Base-by-base conservation (phyloP, 192 early-diverging fungal genomes). In the Dissophora globulifera region DNA sequence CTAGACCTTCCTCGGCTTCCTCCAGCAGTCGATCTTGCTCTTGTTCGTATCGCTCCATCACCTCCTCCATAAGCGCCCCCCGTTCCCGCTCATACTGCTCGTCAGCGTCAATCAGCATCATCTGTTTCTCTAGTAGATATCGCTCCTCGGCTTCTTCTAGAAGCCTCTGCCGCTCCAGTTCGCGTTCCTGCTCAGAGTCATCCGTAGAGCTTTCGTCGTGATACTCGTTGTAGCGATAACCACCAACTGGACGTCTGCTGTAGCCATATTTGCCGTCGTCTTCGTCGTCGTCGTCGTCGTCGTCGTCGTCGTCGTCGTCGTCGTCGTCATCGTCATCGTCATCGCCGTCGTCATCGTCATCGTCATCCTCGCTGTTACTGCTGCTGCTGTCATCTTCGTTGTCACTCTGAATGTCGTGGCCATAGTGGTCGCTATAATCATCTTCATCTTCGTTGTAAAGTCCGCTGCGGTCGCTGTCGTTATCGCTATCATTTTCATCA, bases 11-110 rank as follows among this genome's bases (percentile, higher is more conserved):
- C 19, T 59, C 57, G 9, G 22, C 43, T 25, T 46, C 43, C 13
- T 32, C 2, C 20, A 25, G 43, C 5, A 46, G n/a, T 17, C 43
- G 42, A 26, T 59, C 43, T 22, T 59, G 25, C 43, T 59, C 57
- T 9, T 32, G 25, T 30, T 59, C 57, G 12, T 4, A 45, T 20
- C 25, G n/a, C 33, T 59, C 57, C 15, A 48, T 43, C 20, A 31
- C 57, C 32, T 32, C 38, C 4, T n/a, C n/a, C n/a, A n/a, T n/a
- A n/a, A n/a, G n/a, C n/a, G n/a, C n/a, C n/a, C n/a, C n/a, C n/a
- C n/a, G n/a, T n/a, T 4, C 23, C 35, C 35, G 32, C 23, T 22
- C 3, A 5, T 17, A 4, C 9, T 3, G 53, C 26, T 55, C 53
- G 8, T 38, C 53, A 2, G n/a, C 56, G n/a, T 23, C 41, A 10